These are phyloP conservation scores for Citrus trifoliata DNA, from an alignment of 345 rosid species.

Conservation along the genomic window DNA sequence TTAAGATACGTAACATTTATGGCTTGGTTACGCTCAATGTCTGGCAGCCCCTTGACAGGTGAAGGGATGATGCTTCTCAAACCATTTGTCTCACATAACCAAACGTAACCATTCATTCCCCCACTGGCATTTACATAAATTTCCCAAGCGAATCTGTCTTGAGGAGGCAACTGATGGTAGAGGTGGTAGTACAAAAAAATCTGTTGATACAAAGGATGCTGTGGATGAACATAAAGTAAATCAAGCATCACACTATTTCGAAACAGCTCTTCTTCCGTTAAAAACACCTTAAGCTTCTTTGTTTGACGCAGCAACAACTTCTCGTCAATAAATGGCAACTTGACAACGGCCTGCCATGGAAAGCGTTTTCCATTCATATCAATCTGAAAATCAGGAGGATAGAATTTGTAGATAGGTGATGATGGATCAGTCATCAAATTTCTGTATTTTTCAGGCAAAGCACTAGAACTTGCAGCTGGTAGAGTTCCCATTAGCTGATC, in stretches of 20 bases:
- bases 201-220: conserved; percentile 62
- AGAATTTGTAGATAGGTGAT: conserved; percentile 71
- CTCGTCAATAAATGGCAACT: conserved; percentile 94
- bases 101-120: conserved; percentile 90
- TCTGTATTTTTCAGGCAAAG: conserved; percentile 76
- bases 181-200: conserved; percentile 42
- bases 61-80: conserved; percentile 39
- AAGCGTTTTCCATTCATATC: conserved; percentile 99
- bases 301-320: conserved; percentile 72
- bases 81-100: conserved; percentile 64
- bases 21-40: conserved; percentile 59
- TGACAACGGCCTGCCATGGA: conserved; percentile 98
- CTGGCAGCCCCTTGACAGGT: conserved; percentile 68
- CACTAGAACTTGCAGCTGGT: conserved; percentile 91
- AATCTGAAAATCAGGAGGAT: conserved; percentile 86
- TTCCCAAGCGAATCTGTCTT: conserved; percentile 37
- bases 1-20: too few species aligned
- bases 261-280: conserved; percentile 75
- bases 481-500: conserved; percentile 99
- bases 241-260: conserved; percentile 91
- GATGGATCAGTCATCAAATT: conserved; percentile 84
- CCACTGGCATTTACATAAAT: conserved; percentile 67
- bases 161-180: conserved; percentile 24
- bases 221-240: conserved; percentile 68
- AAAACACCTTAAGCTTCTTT: conserved; percentile 68